These are phyloP conservation scores for Microcos paniculata DNA, from an alignment of 345 rosid genomes.

Conservation along the genomic window DNA sequence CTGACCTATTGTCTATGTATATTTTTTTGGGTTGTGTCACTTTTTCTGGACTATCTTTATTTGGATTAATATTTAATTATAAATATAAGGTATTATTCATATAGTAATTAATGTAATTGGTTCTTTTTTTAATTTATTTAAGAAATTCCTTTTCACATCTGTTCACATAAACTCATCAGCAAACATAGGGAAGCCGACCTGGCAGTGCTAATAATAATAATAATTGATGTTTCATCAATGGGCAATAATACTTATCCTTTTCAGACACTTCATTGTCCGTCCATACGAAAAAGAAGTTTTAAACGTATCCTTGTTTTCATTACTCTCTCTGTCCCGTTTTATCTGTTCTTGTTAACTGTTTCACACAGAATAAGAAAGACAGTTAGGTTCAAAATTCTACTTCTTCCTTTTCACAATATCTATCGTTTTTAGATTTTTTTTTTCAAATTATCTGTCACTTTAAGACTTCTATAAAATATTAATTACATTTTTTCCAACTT, in stretches of 20 bases:
- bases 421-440: too few relatives aligned
- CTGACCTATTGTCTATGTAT: not conserved
- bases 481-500: too few relatives aligned
- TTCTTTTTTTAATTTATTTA: not conserved
- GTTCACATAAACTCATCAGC: not conserved
- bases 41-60: not conserved
- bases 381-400: too few relatives aligned
- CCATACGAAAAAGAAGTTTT: not conserved
- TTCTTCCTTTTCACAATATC: too few relatives aligned
- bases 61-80: not conserved
- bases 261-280: not conserved
- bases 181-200: not conserved
- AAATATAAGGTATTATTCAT: not conserved
- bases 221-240: not conserved
- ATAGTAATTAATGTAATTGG: not conserved
- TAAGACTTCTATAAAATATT: too few relatives aligned
- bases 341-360: too few relatives aligned
- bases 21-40: not conserved
- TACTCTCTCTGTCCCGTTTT: too few relatives aligned
- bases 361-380: too few relatives aligned
- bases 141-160: not conserved
- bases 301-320: too few relatives aligned
- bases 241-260: not conserved
- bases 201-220: not conserved
- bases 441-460: too few relatives aligned